Conservation (phyloP, 139 green algal genomes). For the Marvania coccoides region DNA sequence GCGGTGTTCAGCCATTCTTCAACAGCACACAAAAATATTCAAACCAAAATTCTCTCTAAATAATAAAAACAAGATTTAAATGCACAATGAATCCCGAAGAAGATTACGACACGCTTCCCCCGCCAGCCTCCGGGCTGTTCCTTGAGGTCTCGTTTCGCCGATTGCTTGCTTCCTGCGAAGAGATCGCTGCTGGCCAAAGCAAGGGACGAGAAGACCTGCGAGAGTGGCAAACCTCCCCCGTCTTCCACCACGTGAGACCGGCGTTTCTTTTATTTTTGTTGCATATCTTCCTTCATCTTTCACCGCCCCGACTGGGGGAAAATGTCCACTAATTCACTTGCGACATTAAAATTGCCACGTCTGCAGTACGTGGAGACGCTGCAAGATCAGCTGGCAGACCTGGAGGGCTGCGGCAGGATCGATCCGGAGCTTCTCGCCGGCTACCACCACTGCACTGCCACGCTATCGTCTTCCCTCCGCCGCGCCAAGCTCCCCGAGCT, state of each 20-base stretch:
- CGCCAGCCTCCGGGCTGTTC: conserved; percentile 19
- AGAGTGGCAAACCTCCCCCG: conserved; percentile 24
- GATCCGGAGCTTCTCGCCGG: too few relatives aligned
- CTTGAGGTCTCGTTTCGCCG: conserved; percentile 28
- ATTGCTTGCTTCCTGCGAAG: conserved; percentile 30
- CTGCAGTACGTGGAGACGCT: conserved; percentile 38
- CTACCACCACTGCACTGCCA: not conserved
- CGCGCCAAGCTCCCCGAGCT: not conserved
- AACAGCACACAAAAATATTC: too few relatives aligned
- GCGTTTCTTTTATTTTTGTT: not conserved
- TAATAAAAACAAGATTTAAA: too few relatives aligned
- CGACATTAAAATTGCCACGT: not conserved
- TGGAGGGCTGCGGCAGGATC: not conserved
- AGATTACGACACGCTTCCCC: conserved; percentile 4
- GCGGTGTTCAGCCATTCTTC: too few relatives aligned
- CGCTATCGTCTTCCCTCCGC: not conserved
- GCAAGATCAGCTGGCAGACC: conserved; percentile 34
- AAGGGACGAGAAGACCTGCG: conserved; percentile 19
- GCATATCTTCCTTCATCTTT: not conserved
- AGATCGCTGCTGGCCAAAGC: conserved; percentile 23
- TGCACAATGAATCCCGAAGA: not conserved
- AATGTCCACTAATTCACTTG: too few relatives aligned
- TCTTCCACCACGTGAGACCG: conserved; percentile 39
- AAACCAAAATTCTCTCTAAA: too few relatives aligned
- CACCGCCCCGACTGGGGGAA: too few relatives aligned